A percentile compares a stretch with the other conserved stretches of the same genome.
phyloP scores from a whole-genome alignment of 345 rosid genomes.

The Turritis glabra region DNA sequence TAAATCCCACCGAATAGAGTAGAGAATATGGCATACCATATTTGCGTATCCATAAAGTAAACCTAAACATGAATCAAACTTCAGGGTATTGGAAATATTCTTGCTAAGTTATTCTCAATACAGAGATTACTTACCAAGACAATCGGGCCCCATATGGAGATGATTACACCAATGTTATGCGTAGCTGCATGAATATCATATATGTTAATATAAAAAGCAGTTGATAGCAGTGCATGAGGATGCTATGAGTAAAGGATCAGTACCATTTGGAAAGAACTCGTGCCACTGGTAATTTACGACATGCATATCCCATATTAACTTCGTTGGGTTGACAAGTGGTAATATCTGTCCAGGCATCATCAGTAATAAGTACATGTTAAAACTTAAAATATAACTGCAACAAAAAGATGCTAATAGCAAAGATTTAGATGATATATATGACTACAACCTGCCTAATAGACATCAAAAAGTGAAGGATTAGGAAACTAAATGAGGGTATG shows the following conservation, averaged over 20 bases:
- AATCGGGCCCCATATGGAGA: constrained; percentile 94
- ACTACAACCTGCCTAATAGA: constrained; percentile 19
- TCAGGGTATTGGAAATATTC: constrained; percentile 18
- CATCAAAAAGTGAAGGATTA: neutral
- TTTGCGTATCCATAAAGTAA: constrained; percentile 93
- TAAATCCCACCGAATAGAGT: constrained; percentile 92
- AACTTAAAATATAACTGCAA: constrained; percentile 20
- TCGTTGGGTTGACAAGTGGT: constrained; percentile 86
- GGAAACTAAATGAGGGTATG: constrained; percentile 20
- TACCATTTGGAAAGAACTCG: constrained; percentile 87
- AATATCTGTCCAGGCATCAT: constrained; percentile 54
- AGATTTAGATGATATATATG: neutral
- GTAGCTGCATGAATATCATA: constrained; percentile 53
- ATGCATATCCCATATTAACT: constrained; percentile 66
- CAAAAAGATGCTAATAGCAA: neutral
- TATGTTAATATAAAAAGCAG: constrained; percentile 22
- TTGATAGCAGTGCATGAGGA: constrained; percentile 1
- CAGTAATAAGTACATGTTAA: constrained; percentile 23
- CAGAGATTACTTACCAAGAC: constrained; percentile 63
- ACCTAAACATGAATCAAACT: constrained; percentile 54
- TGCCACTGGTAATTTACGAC: constrained; percentile 76
- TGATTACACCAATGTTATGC: constrained; percentile 77
- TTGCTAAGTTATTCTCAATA: constrained; percentile 11
- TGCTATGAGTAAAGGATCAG: neutral
- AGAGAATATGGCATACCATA: constrained; percentile 97